Percentiles rank a stretch among this genome's conserved stretches.
These are phyloP conservation scores for Didymella exigua DNA, from an alignment of 2,329 filamentous ascomycete species.

Conservation along the genomic window DNA sequence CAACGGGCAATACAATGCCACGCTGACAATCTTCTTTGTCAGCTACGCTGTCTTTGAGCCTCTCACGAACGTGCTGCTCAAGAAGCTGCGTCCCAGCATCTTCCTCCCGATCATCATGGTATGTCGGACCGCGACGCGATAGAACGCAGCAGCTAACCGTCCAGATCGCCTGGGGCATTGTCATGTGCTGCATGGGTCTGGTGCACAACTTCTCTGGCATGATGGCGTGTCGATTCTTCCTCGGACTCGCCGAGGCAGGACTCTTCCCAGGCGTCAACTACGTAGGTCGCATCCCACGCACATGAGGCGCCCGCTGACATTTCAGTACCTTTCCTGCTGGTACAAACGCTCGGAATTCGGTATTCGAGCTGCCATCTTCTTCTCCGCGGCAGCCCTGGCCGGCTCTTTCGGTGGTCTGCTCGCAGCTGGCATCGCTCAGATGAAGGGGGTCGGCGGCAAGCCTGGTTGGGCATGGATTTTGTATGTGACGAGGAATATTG, in stretches of 20 bases:
- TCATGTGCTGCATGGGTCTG: constrained; percentile 73
- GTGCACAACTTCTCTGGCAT: constrained; percentile 67
- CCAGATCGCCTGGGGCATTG: constrained; percentile 61
- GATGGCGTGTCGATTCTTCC: constrained; percentile 67
- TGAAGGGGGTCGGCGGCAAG: constrained; percentile 65
- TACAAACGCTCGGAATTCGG: constrained; percentile 81
- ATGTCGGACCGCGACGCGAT: constrained; percentile 4
- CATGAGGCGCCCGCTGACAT: background rate
- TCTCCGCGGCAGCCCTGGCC: constrained; percentile 78
- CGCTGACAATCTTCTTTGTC: constrained; percentile 84
- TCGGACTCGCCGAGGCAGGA: constrained; percentile 75
- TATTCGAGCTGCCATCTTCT: constrained; percentile 80
- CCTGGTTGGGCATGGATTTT: constrained; percentile 54
- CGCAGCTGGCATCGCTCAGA: constrained; percentile 72
- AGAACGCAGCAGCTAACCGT: background rate
- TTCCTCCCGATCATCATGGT: constrained; percentile 85
- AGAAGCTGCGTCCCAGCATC: constrained; percentile 73
- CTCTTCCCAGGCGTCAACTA: constrained; percentile 71
- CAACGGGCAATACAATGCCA: constrained; percentile 71
- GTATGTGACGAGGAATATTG: constrained; percentile 26
- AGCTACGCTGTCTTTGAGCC: constrained; percentile 82
- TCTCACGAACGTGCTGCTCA: constrained; percentile 79
- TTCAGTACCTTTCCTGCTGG: constrained; percentile 75
- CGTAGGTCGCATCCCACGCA: constrained; percentile 4
- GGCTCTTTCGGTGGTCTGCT: constrained; percentile 79